Evolutionary conservation across 2,329 filamentous ascomycete genomes (phyloP).

Genomic region (Tothia fuscella): DNA sequence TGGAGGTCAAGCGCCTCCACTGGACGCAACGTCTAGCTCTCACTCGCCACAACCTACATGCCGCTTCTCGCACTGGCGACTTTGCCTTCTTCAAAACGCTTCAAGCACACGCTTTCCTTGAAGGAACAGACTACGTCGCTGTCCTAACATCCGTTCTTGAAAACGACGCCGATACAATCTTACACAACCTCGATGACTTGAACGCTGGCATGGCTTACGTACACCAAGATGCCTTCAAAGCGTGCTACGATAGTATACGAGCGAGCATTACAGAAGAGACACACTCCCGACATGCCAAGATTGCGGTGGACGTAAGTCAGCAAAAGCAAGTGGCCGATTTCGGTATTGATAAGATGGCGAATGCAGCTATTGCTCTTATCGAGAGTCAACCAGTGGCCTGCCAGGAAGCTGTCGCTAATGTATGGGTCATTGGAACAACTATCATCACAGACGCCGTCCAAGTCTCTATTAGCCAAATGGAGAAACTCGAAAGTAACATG

Average conservation of each 20-base stretch:
- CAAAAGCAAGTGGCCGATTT: conserved; percentile 34
- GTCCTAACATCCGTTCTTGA: conserved; percentile 28
- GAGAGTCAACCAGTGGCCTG: conserved; percentile 27
- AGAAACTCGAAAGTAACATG: conserved; percentile 27
- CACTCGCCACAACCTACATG: conserved; percentile 33
- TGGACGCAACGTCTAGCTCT: conserved; percentile 36
- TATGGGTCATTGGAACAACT: conserved; percentile 33
- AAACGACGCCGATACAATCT: conserved; percentile 30
- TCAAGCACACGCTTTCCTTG: conserved; percentile 31
- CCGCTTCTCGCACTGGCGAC: conserved; percentile 31
- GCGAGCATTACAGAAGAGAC: conserved; percentile 20
- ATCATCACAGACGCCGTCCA: conserved; percentile 34
- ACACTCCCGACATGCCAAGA: conserved; percentile 21
- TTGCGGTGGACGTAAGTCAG: conserved; percentile 33
- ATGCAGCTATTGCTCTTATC: conserved; percentile 32
- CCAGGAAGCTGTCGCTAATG: conserved; percentile 31
- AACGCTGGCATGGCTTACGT: conserved; percentile 34
- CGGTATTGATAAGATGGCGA: conserved; percentile 35
- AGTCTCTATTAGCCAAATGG: conserved; percentile 25
- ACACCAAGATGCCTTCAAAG: conserved; percentile 35
- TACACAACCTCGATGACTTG: conserved; percentile 34
- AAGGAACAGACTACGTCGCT: conserved; percentile 35
- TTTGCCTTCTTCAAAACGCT: conserved; percentile 37
- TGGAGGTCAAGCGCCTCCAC: conserved; percentile 24
- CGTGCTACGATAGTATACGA: conserved; percentile 32